Base-by-base conservation (phyloP, 768 basidiomycete species). In the Boletus sp. region DNA sequence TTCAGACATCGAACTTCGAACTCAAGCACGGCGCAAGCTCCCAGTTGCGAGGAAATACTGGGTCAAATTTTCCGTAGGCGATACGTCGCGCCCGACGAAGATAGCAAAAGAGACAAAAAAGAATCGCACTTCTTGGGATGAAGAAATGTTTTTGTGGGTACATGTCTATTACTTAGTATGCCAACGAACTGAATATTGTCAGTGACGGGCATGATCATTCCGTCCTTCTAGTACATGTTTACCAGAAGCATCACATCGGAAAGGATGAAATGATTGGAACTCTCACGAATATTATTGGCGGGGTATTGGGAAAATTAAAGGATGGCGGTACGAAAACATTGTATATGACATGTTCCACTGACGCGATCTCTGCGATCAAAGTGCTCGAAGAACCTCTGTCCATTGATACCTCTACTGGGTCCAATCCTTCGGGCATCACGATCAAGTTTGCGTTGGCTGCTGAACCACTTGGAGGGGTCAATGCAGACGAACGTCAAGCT, bases 101-200 rank as follows among this genome's bases (percentile, higher is more conserved):
- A 41, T 5, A 7, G 40, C 40, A 41, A 41, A n/a, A 41, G 17
- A 18, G 24, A 24, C 24, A 10, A 10, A 18, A 20, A 41, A 41
- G 8, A 41, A 41, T 8, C 10, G n/a, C 7, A 20, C 40, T 7
- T 18, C 18, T 18, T 41, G 40, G 18, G 12, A n/a, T 2, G 18
- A 41, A n/a, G 5, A n/a, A 1, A 5, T 41, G 3, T 41, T 8
- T 41, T 18, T 77, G 76, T 47, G 17, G 15, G 47, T 33, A 33
- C 18, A 47, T 11, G 32, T 12, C 9, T 10, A 8, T 33, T 15
- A 5, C n/a, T n/a, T 9, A 5, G 2, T 18, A 18, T 2, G 7
- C 30, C 32, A 10, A 4, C 11, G 6, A n/a, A 47, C n/a, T 47
- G 30, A 47, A 7, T 47, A 12, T 18, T 12, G n/a, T 47, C 32